These are phyloP conservation scores for Trichoderma simmonsii DNA, from an alignment of 2,329 filamentous ascomycete genomes.

Conservation along the genomic window DNA sequence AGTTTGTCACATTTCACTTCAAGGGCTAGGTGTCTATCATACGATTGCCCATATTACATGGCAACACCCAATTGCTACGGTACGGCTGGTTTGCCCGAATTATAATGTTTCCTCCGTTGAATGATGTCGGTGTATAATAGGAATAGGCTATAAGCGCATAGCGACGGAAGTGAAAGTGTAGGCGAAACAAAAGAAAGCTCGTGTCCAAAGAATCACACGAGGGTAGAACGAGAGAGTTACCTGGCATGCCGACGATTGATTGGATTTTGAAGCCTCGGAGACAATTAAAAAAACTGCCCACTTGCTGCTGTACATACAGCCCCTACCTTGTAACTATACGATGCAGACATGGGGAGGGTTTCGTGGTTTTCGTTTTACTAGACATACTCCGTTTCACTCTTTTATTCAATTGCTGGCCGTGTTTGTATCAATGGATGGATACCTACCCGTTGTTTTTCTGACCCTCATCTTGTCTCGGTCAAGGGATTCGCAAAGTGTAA, in stretches of 20 bases:
- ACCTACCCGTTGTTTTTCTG: not conserved
- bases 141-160: constrained; percentile 6
- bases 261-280: not conserved
- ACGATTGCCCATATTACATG: not conserved
- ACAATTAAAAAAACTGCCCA: not conserved
- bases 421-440: not conserved
- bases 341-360: not conserved
- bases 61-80: not conserved
- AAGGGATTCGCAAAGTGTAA: not conserved
- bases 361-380: not conserved
- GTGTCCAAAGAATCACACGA: not conserved
- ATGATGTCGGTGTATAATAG: not conserved
- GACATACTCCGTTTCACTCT: not conserved
- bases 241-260: not conserved
- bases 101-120: not conserved
- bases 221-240: not conserved
- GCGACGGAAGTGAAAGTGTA: not conserved
- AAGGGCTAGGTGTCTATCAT: not conserved
- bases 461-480: not conserved
- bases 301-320: not conserved
- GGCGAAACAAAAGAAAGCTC: not conserved
- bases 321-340: not conserved
- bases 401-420: not conserved
- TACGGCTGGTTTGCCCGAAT: not conserved
- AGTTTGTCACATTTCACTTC: not conserved